A percentile compares a stretch with the other conserved stretches of the same genome.
phyloP scores from a whole-genome alignment of 208 protist genomes.

The Acanthamoeba rhysodes region DNA sequence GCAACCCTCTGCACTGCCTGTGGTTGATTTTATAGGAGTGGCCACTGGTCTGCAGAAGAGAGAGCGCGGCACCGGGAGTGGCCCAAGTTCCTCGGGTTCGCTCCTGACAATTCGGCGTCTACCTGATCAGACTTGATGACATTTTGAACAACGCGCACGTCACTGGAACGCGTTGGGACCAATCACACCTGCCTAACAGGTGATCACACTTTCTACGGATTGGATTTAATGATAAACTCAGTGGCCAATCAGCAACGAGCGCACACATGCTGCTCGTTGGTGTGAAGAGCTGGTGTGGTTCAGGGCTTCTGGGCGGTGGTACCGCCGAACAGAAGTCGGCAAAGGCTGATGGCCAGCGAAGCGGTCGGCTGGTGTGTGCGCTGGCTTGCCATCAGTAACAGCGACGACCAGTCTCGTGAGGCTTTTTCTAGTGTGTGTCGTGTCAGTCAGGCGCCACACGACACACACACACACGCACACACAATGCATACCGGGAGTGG shows the following conservation, averaged over 20 bases:
- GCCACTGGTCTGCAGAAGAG: not conserved
- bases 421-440: not conserved
- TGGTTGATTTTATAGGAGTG: not conserved
- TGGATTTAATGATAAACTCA: too few species aligned
- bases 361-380: slow-evolving; percentile 35
- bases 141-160: not conserved
- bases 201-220: not conserved
- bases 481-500: not conserved
- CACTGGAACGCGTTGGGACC: not conserved
- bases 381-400: slow-evolving; percentile 53
- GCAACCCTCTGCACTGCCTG: not conserved
- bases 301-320: not conserved
- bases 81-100: not conserved
- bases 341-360: slow-evolving; percentile 51
- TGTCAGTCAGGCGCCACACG: not conserved
- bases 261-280: too few species aligned
- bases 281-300: too few species aligned
- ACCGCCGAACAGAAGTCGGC: slow-evolving; percentile 16
- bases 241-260: too few species aligned
- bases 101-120: not conserved
- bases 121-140: not conserved
- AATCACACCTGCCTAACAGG: not conserved
- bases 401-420: slow-evolving; percentile 61
- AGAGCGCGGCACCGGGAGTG: not conserved
- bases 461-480: not conserved